Percentiles rank a stretch among this genome's conserved stretches.
Evolutionary conservation across 2,329 filamentous ascomycete species (phyloP).

Genomic region (Akanthomyces lecanii): DNA sequence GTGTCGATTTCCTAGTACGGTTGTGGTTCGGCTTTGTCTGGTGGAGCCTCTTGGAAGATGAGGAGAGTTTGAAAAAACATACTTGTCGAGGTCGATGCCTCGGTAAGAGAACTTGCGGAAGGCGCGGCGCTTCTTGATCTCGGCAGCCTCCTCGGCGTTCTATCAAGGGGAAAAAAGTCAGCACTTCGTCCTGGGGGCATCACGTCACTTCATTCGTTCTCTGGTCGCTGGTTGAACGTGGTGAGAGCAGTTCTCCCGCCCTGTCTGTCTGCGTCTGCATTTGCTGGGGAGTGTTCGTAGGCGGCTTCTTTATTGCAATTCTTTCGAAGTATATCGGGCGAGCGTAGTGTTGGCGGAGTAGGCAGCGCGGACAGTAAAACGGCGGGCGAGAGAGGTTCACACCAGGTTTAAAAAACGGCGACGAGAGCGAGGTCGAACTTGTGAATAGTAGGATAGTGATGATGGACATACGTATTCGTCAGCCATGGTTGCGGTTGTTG

Average conservation of each 20-base stretch:
- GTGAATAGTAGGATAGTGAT: neutral
- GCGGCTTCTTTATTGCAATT: neutral
- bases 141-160: slow-evolving; percentile 97
- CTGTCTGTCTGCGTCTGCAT: neutral
- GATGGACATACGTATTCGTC: slow-evolving; percentile 77
- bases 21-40: neutral
- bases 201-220: neutral
- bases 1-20: neutral
- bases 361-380: neutral
- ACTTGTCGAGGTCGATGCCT: slow-evolving; percentile 99
- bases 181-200: slow-evolving; percentile 21
- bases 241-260: neutral
- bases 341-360: neutral
- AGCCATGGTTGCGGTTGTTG: slow-evolving; percentile 65
- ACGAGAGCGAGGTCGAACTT: slow-evolving; percentile 3
- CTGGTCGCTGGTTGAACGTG: neutral
- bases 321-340: neutral
- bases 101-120: slow-evolving; percentile 99
- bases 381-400: slow-evolving; percentile 4
- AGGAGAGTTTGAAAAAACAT: slow-evolving; percentile 43
- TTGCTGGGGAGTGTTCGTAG: neutral
- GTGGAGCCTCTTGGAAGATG: neutral
- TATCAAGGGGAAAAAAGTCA: slow-evolving; percentile 38
- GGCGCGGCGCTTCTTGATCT: slow-evolving; percentile 99
- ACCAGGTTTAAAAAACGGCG: neutral